These are phyloP conservation scores for Diaporthe australafricana DNA, from an alignment of 2,329 filamentous ascomycete species.

Conservation along the genomic window DNA sequence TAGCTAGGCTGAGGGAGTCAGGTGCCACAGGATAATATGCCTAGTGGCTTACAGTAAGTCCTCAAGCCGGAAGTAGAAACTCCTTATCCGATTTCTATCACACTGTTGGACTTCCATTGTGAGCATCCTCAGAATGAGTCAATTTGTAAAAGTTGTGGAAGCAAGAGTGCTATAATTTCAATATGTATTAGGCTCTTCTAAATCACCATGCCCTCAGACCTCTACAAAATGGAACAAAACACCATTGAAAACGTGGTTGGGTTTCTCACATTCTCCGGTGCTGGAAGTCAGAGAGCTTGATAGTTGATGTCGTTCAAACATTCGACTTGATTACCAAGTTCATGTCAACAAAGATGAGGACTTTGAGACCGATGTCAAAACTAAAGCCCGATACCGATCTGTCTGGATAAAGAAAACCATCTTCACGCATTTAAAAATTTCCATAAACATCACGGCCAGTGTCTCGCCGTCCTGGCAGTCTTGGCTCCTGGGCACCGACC, in stretches of 20 bases:
- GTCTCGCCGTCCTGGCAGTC: slow-evolving; percentile 13
- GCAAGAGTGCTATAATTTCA: background rate
- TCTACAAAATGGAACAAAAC: too few species aligned
- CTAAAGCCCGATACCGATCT: background rate
- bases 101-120: background rate
- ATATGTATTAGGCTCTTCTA: background rate
- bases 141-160: background rate
- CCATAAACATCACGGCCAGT: slow-evolving; percentile 12
- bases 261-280: background rate
- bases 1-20: background rate
- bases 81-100: background rate
- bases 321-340: too few species aligned
- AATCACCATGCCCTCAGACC: background rate
- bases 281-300: too few species aligned
- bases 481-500: slow-evolving; percentile 9
- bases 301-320: background rate
- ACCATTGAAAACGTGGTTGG: background rate
- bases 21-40: slow-evolving; percentile 6
- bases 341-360: too few species aligned
- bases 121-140: too few species aligned
- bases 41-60: background rate
- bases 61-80: background rate
- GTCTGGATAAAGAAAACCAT: too few species aligned
- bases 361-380: background rate
- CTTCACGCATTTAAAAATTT: background rate